These are phyloP conservation scores for Pseudocohnilembus persalinus DNA, from an alignment of 169 alveolate genomes.

Conservation along the genomic window DNA sequence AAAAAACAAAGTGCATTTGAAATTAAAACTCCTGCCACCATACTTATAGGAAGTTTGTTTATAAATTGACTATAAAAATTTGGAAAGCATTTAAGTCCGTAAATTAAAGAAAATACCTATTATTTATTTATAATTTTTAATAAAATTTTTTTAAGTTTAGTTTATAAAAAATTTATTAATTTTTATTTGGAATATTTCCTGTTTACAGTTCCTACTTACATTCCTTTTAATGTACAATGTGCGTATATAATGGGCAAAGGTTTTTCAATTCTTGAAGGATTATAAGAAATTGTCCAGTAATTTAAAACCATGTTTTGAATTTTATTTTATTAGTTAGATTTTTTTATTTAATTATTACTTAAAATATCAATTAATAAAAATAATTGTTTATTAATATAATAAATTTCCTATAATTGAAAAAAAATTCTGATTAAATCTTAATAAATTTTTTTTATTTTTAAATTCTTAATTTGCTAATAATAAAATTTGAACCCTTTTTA, in stretches of 20 bases:
- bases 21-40: neutral
- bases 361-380: too few relatives aligned
- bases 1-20: neutral
- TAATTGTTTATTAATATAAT: too few relatives aligned
- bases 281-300: neutral
- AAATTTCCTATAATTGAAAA: too few relatives aligned
- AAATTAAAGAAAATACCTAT: constrained; percentile 1
- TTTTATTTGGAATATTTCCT: neutral
- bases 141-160: neutral
- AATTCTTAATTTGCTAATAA: too few relatives aligned
- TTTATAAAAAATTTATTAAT: too few relatives aligned
- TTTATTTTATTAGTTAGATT: too few relatives aligned
- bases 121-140: neutral
- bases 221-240: constrained; percentile 15
- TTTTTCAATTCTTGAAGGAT: constrained; percentile 7
- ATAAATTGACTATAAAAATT: neutral
- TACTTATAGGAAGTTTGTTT: neutral
- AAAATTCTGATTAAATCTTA: too few relatives aligned
- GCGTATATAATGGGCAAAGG: constrained; percentile 10
- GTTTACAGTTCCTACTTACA: neutral
- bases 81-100: neutral
- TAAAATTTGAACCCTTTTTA: too few relatives aligned
- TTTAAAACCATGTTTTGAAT: constrained; percentile 3
- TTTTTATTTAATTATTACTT: too few relatives aligned
- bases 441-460: too few relatives aligned